Conservation (phyloP, 2,329 filamentous ascomycete species). For the Dactylellina leptospora region DNA sequence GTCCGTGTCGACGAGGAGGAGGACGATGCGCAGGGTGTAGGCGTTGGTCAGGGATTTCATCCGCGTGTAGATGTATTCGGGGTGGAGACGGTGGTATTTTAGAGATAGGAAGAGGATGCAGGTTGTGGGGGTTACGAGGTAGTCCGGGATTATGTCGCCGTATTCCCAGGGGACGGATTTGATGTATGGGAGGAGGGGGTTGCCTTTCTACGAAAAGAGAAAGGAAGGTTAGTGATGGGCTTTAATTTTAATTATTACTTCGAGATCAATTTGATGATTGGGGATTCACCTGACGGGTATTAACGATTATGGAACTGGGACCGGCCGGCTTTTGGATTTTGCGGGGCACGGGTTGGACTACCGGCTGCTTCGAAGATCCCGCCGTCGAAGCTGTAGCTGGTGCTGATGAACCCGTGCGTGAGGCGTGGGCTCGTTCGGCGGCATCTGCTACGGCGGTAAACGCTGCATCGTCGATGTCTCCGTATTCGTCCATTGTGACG, state of each 20-base stretch:
- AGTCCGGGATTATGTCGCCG: conserved; percentile 94
- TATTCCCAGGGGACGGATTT: conserved; percentile 92
- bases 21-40: conserved; percentile 86
- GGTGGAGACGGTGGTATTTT: conserved; percentile 96
- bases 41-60: conserved; percentile 84
- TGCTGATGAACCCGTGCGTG: conserved; percentile 52
- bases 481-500: conserved; percentile 63
- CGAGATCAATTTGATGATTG: too few relatives aligned
- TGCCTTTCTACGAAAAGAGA: conserved; percentile 81
- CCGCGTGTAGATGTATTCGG: conserved; percentile 95
- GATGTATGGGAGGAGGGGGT: conserved; percentile 85
- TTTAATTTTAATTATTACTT: too few relatives aligned
- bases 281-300: conserved; percentile 57
- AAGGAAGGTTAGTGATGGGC: neutral
- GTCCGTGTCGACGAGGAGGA: conserved; percentile 90
- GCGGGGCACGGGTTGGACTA: conserved; percentile 51
- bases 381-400: conserved; percentile 59
- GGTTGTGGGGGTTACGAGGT: conserved; percentile 83
- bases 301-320: conserved; percentile 54
- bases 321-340: conserved; percentile 49
- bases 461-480: conserved; percentile 68
- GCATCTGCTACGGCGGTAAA: conserved; percentile 68
- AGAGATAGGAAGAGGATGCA: conserved; percentile 92
- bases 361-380: conserved; percentile 54
- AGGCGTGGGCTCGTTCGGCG: conserved; percentile 58